A percentile compares a stretch with the other conserved stretches of the same genome.
These are phyloP conservation scores for Aphanoascus verrucosus DNA, from an alignment of 2,329 filamentous ascomycete genomes.

Conservation along the genomic window DNA sequence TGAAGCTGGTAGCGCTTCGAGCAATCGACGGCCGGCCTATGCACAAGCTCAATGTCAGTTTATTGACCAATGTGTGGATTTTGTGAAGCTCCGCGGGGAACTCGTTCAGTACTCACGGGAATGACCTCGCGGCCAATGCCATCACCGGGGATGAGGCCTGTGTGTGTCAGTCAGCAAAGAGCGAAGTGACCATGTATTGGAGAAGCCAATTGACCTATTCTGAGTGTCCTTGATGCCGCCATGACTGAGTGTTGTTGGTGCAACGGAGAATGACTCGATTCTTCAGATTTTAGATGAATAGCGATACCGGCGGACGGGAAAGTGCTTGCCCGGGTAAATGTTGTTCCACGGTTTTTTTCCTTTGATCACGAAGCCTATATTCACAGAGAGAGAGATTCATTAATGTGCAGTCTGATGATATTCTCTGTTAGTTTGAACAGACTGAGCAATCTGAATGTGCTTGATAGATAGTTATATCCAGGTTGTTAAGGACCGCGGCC, in stretches of 20 bases:
- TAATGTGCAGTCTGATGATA: too few relatives aligned
- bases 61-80: slow-evolving; percentile 5
- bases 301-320: slow-evolving; percentile 2
- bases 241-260: slow-evolving; percentile 29
- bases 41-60: slow-evolving; percentile 2
- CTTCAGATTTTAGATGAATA: background rate
- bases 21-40: slow-evolving; percentile 67
- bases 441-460: too few relatives aligned
- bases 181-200: background rate
- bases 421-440: too few relatives aligned
- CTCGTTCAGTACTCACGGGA: slow-evolving; percentile 44
- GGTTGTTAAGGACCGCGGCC: too few relatives aligned
- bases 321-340: background rate
- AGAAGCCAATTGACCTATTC: slow-evolving; percentile 48
- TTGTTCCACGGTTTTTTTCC: background rate
- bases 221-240: slow-evolving; percentile 51
- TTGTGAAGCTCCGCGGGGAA: background rate
- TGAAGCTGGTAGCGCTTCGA: slow-evolving; percentile 88
- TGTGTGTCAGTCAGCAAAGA: slow-evolving; percentile 10
- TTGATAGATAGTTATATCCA: too few relatives aligned
- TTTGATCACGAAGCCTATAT: too few relatives aligned
- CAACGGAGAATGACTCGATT: background rate
- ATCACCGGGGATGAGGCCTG: slow-evolving; percentile 93
- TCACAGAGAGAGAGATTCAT: too few relatives aligned
- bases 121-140: slow-evolving; percentile 98